These are phyloP conservation scores for Triglochin maritima DNA, from an alignment of 106 monocot genomes.

Conservation along the genomic window DNA sequence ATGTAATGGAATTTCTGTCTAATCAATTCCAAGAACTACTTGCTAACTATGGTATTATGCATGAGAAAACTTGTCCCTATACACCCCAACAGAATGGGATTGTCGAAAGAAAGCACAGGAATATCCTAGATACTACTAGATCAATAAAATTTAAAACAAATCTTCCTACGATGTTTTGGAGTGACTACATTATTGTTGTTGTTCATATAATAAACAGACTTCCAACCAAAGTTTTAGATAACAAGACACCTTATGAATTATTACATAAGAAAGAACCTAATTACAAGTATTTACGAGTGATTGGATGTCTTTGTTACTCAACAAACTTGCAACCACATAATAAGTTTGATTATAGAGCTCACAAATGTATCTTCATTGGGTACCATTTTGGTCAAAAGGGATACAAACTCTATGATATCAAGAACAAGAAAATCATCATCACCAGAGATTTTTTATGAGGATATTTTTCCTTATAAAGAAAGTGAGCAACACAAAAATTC, in stretches of 20 bases:
- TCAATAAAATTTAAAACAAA: background rate
- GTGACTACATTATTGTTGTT: background rate
- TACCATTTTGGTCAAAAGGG: background rate
- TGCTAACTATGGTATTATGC: background rate
- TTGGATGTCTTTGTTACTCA: background rate
- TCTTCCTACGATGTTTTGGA: background rate
- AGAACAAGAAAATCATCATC: too few relatives aligned
- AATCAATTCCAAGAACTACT: background rate
- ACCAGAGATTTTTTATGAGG: too few relatives aligned
- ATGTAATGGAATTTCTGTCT: background rate
- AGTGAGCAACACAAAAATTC: too few relatives aligned
- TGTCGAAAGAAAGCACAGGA: slow-evolving; percentile 1
- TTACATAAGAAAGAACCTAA: background rate
- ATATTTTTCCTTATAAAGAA: too few relatives aligned
- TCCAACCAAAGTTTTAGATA: background rate
- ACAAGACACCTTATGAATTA: background rate
- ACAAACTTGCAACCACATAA: background rate
- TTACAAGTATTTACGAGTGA: background rate
- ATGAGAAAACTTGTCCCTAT: slow-evolving; percentile 6
- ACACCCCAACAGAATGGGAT: slow-evolving; percentile 14
- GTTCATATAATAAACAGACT: background rate
- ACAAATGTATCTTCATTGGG: background rate
- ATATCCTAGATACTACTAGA: background rate
- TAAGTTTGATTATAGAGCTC: background rate
- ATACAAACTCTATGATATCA: too few relatives aligned